phyloP scores from a whole-genome alignment of 1,139 yeast genomes.

The Wickerhamomyces sp. region DNA sequence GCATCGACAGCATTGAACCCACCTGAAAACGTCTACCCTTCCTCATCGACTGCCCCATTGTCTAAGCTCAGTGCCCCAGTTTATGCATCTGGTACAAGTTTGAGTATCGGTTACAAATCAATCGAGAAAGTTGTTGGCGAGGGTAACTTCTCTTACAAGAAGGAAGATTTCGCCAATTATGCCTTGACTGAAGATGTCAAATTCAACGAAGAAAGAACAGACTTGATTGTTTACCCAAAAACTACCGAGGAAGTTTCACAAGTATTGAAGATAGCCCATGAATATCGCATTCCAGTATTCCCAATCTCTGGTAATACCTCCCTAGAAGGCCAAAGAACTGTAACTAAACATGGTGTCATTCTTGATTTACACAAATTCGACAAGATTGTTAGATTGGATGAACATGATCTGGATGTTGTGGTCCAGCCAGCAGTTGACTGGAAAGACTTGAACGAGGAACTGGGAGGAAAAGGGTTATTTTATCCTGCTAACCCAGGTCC shows the following conservation, averaged over 20 bases:
- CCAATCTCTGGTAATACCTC: constrained; percentile 82
- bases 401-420: constrained; percentile 53
- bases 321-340: constrained; percentile 70
- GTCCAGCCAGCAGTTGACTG: constrained; percentile 69
- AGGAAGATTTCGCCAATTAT: constrained; percentile 12
- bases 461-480: constrained; percentile 41
- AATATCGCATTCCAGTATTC: constrained; percentile 60
- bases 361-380: constrained; percentile 53
- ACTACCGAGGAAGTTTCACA: constrained; percentile 60
- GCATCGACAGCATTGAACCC: constrained; percentile 4
- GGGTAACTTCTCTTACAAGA: constrained; percentile 30
- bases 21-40: constrained; percentile 10
- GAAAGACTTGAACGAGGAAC: constrained; percentile 53
- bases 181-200: constrained; percentile 33
- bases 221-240: constrained; percentile 53
- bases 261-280: constrained; percentile 54
- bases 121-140: constrained; percentile 35
- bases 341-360: constrained; percentile 62
- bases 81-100: constrained; percentile 37
- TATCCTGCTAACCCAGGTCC: constrained; percentile 61
- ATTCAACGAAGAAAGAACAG: constrained; percentile 47
- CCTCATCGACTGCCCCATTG: constrained; percentile 28
- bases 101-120: constrained; percentile 37
- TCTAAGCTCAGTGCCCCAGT: constrained; percentile 25
- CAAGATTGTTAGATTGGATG: constrained; percentile 43